phyloP scores from a whole-genome alignment of 2,329 filamentous ascomycete genomes.

The Diaporthe ilicicola region DNA sequence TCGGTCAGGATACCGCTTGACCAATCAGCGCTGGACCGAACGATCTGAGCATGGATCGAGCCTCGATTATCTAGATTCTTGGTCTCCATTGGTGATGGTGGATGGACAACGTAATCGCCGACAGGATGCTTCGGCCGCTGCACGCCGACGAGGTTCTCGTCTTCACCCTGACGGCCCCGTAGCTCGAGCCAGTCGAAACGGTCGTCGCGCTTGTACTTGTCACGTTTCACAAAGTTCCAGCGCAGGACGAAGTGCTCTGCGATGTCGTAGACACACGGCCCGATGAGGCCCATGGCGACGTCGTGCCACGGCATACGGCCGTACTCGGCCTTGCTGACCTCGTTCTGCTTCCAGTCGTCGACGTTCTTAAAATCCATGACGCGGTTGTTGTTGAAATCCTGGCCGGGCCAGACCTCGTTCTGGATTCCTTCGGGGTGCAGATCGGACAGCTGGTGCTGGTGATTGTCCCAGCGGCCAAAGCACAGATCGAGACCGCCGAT shows the following conservation, averaged over 20 bases:
- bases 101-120: slow-evolving; percentile 86
- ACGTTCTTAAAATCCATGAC: slow-evolving; percentile 96
- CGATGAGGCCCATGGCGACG: slow-evolving; percentile 89
- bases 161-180: slow-evolving; percentile 76
- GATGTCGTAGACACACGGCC: slow-evolving; percentile 91
- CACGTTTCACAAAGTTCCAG: slow-evolving; percentile 97
- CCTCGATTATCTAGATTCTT: slow-evolving; percentile 74
- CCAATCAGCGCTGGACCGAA: slow-evolving; percentile 94
- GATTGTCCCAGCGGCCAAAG: slow-evolving; percentile 92
- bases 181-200: slow-evolving; percentile 86
- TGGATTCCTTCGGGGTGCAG: slow-evolving; percentile 84
- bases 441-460: slow-evolving; percentile 86
- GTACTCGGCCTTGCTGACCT: slow-evolving; percentile 88
- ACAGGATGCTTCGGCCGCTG: slow-evolving; percentile 90
- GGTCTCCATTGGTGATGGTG: slow-evolving; percentile 71
- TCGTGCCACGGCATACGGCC: slow-evolving; percentile 99
- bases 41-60: slow-evolving; percentile 81
- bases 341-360: slow-evolving; percentile 90
- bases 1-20: slow-evolving; percentile 88
- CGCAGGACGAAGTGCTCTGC: slow-evolving; percentile 93
- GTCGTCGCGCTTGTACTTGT: slow-evolving; percentile 94
- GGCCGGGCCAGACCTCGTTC: slow-evolving; percentile 90
- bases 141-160: slow-evolving; percentile 88
- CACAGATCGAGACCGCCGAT: slow-evolving; percentile 95
- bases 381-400: slow-evolving; percentile 98